These are phyloP conservation scores for Talaromyces rugulosus DNA, from an alignment of 2,329 filamentous ascomycete genomes.

Conservation along the genomic window DNA sequence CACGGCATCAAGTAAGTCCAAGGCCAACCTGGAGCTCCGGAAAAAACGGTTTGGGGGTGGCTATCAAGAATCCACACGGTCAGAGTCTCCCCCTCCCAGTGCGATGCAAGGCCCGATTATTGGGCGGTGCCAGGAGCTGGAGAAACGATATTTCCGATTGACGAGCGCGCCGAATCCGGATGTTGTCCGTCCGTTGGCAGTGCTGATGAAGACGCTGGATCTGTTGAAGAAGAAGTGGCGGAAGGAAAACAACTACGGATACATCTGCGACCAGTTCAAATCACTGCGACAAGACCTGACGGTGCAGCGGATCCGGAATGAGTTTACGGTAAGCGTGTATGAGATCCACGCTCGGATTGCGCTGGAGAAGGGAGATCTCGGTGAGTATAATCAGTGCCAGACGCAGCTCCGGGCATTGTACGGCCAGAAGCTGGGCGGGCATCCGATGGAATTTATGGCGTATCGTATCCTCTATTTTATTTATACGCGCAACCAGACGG, in stretches of 20 bases:
- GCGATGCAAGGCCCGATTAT: conserved; percentile 65
- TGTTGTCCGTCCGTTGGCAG: conserved; percentile 75
- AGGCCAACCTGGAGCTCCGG: conserved; percentile 80
- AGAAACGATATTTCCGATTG: conserved; percentile 92
- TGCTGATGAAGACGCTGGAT: conserved; percentile 81
- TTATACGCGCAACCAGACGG: conserved; percentile 95
- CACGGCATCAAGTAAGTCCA: conserved; percentile 74
- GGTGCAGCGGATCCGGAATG: conserved; percentile 93
- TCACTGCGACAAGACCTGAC: conserved; percentile 96
- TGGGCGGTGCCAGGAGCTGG: conserved; percentile 75
- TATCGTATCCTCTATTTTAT: conserved; percentile 99
- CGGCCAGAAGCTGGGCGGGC: conserved; percentile 78
- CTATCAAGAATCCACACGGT: conserved; percentile 33
- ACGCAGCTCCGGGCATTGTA: conserved; percentile 94
- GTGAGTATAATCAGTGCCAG: conserved; percentile 99
- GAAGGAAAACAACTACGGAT: conserved; percentile 87
- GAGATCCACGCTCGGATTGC: conserved; percentile 97
- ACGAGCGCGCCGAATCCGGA: conserved; percentile 85
- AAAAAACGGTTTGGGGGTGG: conserved; percentile 75
- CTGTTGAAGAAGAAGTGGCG: conserved; percentile 93
- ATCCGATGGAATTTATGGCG: conserved; percentile 92
- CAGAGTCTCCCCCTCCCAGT: conserved; percentile 46
- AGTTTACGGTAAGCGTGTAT: conserved; percentile 94
- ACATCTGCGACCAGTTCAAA: conserved; percentile 99
- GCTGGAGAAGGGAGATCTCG: conserved; percentile 95